Base-by-base conservation (phyloP, 495 filamentous ascomycete species). In the Tuber brumale region DNA sequence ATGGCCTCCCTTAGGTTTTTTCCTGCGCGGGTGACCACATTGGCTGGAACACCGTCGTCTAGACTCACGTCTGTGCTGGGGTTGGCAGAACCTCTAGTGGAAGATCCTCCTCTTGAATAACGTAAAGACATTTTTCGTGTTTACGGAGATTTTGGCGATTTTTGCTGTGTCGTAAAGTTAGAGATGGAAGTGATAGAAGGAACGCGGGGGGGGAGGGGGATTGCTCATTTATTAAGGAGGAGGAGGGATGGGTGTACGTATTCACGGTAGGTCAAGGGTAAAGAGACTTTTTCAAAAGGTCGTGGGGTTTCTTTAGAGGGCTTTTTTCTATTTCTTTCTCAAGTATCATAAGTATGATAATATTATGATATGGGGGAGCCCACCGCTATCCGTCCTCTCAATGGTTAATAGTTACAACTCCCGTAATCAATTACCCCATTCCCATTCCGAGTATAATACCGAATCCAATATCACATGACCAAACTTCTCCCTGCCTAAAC, bases 151-250 rank as follows among this genome's bases (percentile, higher is more conserved):
- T 66, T 31, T 4, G 48, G 23, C 12, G 23, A 23, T 31, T 14
- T 66, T 66, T 66, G 0, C 10, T 42, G 51, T 61, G 35, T 12
- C 23, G n/a, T 39, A 21, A 31, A 31, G 57, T 23, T 51, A 31
- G 21, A 2, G 14, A 44, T n/a, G 43, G 41, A 43, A 76, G 27
- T 69, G 10, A 61, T 39, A 31, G 21, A 27, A 35, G 16, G 7
- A 69, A 44, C 10, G 6, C 41, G 41, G 41, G 41, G 9, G 41
- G 41, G 41, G 41, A 18, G 44, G 27, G 35, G 39, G 16, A n/a
- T 27, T 70, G 48, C 73, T 92, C 85, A 97, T 97, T 86, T 97
- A 93, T 77, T 90, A 84, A 97, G 97, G 1, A 93, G 86, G 85
- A n/a, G 57, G 76, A 41, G n/a, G n/a, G n/a, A n/a, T 45, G 73